phyloP scores from a whole-genome alignment of 2,329 filamentous ascomycete species.

The Emericellopsis cladophorae region DNA sequence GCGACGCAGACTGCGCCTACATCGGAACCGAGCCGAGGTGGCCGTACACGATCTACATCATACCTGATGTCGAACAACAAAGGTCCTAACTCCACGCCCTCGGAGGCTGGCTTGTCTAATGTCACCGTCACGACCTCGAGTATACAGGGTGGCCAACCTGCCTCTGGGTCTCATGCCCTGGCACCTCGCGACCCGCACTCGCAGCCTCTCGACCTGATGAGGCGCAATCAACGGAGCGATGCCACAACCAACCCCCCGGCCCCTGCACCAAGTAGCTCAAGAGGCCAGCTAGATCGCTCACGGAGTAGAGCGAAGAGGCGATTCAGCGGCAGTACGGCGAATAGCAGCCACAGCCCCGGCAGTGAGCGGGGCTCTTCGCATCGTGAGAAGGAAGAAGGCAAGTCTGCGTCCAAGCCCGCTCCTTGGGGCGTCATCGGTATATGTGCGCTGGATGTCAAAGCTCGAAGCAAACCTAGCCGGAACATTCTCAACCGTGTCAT shows the following conservation, averaged over 20 bases:
- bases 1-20: constrained; percentile 38
- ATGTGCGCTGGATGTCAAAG: constrained; percentile 90
- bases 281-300: constrained; percentile 41
- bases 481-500: constrained; percentile 93
- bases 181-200: constrained; percentile 26
- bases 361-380: constrained; percentile 48
- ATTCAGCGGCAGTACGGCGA: constrained; percentile 70
- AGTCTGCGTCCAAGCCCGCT: constrained; percentile 33
- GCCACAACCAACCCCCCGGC: constrained; percentile 17
- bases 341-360: constrained; percentile 69
- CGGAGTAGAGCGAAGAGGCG: constrained; percentile 60
- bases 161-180: constrained; percentile 31
- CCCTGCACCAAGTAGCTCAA: constrained; percentile 19
- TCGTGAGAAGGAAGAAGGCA: constrained; percentile 44
- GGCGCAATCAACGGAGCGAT: constrained; percentile 25
- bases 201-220: constrained; percentile 30
- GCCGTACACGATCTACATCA: constrained; percentile 27
- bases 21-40: constrained; percentile 28
- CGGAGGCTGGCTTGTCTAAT: constrained; percentile 36
- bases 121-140: constrained; percentile 42
- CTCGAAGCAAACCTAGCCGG: constrained; percentile 88
- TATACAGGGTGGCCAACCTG: constrained; percentile 23
- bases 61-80: constrained; percentile 34
- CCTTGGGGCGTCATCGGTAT: constrained; percentile 69
- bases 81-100: constrained; percentile 18